phyloP scores from a whole-genome alignment of 495 filamentous ascomycete species.

The Aspergillus ellipticus region DNA sequence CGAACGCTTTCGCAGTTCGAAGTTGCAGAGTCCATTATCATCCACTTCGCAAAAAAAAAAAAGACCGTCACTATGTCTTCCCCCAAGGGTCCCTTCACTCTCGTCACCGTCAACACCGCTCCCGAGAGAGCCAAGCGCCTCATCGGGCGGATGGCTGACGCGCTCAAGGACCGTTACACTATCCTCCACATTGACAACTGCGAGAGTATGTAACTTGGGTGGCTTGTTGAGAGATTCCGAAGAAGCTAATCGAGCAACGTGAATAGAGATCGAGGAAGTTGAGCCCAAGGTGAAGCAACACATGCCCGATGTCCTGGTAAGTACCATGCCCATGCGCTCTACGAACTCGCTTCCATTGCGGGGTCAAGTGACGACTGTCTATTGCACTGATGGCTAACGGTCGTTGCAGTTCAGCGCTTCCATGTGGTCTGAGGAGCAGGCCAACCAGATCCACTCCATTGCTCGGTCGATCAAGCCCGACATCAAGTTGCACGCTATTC shows the following conservation, averaged over 20 bases:
- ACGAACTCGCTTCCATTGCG: conserved; percentile 1
- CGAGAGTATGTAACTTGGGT: conserved; percentile 40
- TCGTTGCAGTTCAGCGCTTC: conserved; percentile 57
- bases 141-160: conserved; percentile 56
- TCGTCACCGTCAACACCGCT: conserved; percentile 67
- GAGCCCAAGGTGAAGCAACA: conserved; percentile 44
- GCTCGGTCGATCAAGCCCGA: conserved; percentile 48
- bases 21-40: background rate
- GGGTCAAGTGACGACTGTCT: background rate
- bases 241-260: conserved; percentile 4
- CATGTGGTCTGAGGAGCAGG: conserved; percentile 63
- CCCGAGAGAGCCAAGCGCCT: conserved; percentile 61
- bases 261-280: conserved; percentile 49
- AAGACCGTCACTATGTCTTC: conserved; percentile 34
- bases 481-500: conserved; percentile 58
- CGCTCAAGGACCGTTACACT: conserved; percentile 55
- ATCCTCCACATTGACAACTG: conserved; percentile 59
- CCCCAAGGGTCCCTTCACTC: conserved; percentile 56
- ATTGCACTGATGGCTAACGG: background rate
- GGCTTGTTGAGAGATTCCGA: background rate
- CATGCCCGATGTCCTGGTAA: conserved; percentile 50
- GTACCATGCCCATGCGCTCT: conserved; percentile 14
- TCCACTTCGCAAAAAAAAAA: background rate
- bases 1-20: background rate
- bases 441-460: conserved; percentile 50